Conservation (phyloP, 1,284 basidiomycete species). For the Inonotus obliquus region DNA sequence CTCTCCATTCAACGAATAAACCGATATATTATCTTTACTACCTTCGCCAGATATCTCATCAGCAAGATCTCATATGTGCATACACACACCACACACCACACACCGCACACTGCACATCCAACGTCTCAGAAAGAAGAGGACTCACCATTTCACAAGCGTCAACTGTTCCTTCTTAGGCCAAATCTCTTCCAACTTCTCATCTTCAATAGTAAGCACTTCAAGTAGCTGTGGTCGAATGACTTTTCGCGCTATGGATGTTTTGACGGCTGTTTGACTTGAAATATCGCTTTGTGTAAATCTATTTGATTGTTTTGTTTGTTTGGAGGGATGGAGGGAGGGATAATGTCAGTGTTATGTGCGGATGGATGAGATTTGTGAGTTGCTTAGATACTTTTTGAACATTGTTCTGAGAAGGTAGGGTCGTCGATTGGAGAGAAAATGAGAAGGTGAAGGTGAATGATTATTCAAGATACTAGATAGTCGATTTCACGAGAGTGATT, state of each 20-base stretch:
- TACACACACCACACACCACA: too few relatives aligned
- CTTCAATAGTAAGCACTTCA: slow-evolving; percentile 81
- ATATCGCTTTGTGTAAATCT: slow-evolving; percentile 90
- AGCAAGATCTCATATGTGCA: not conserved
- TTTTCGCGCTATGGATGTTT: slow-evolving; percentile 85
- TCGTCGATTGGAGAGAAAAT: not conserved
- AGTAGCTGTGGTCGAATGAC: slow-evolving; percentile 79
- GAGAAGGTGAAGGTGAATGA: not conserved
- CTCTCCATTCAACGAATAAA: slow-evolving; percentile 83
- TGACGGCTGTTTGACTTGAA: slow-evolving; percentile 89
- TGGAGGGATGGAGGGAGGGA: too few relatives aligned
- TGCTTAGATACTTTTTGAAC: slow-evolving; percentile 22
- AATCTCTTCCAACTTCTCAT: slow-evolving; percentile 81
- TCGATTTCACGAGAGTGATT: not conserved
- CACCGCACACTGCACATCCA: not conserved
- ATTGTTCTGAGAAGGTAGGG: slow-evolving; percentile 3
- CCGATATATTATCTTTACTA: slow-evolving; percentile 94
- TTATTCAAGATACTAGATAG: not conserved
- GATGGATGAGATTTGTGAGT: slow-evolving; percentile 10
- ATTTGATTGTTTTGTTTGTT: too few relatives aligned
- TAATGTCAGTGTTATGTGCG: not conserved
- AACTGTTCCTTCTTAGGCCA: slow-evolving; percentile 99
- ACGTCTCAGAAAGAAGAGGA: not conserved
- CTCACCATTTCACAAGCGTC: slow-evolving; percentile 90
- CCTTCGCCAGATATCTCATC: slow-evolving; percentile 20